Percentiles rank a stretch among this genome's conserved stretches.
Evolutionary conservation across 768 basidiomycete genomes (phyloP).

Genomic region (Auricularia sp.): DNA sequence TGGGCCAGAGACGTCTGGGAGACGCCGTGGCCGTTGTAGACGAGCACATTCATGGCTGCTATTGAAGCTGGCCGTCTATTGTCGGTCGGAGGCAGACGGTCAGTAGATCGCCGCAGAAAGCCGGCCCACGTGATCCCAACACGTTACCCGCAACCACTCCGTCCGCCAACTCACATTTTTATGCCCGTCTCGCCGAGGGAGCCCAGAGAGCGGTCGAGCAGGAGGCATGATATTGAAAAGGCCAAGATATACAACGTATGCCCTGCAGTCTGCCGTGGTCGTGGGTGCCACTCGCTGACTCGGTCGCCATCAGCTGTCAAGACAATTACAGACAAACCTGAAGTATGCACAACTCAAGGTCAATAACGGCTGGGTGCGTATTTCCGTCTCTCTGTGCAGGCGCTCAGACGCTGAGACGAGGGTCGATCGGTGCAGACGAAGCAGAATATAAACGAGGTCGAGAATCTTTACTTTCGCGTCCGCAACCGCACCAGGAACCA

Average conservation of each 20-base stretch:
- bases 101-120: no score
- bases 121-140: no score
- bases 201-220: no score
- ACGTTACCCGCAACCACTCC: no score
- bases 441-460: conserved; percentile 71
- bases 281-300: background rate
- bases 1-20: conserved; percentile 34
- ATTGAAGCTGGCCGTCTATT: no score
- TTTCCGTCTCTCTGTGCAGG: background rate
- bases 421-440: conserved; percentile 21
- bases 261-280: background rate
- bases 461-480: conserved; percentile 64
- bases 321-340: conserved; percentile 61
- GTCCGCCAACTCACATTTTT: no score
- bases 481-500: background rate
- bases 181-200: no score
- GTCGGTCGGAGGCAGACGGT: no score
- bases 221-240: no score
- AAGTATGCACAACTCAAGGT: conserved; percentile 73
- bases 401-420: background rate
- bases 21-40: conserved; percentile 57
- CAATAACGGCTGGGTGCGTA: conserved; percentile 68
- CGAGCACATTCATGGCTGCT: conserved; percentile 56
- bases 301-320: conserved; percentile 38
- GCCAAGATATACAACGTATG: background rate